Evolutionary conservation across 495 filamentous ascomycete genomes (phyloP).

Genomic region (Xylaria nigripes): DNA sequence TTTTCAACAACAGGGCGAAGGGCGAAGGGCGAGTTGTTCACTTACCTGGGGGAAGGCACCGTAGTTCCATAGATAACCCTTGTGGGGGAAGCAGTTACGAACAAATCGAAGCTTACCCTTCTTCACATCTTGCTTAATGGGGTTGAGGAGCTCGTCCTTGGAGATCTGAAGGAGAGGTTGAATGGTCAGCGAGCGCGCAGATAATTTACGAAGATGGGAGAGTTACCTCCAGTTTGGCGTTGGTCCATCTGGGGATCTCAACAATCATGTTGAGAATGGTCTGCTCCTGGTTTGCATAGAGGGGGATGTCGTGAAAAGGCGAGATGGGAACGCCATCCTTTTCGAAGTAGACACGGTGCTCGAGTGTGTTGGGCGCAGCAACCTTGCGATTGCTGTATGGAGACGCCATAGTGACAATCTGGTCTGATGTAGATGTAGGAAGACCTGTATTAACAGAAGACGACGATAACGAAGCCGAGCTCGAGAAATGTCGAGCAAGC

Average conservation of each 20-base stretch:
- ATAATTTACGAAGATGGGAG: slow-evolving; percentile 12
- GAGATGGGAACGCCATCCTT: slow-evolving; percentile 91
- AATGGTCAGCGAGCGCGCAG: background rate
- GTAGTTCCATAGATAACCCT: slow-evolving; percentile 99
- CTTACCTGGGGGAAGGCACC: slow-evolving; percentile 94
- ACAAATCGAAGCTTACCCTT: slow-evolving; percentile 94
- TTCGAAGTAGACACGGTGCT: slow-evolving; percentile 96
- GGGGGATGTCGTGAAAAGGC: slow-evolving; percentile 96
- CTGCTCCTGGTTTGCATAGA: slow-evolving; percentile 91
- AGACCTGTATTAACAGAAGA: slow-evolving; percentile 11
- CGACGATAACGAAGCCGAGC: slow-evolving; percentile 23
- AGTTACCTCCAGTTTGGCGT: slow-evolving; percentile 93
- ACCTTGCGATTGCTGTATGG: slow-evolving; percentile 72
- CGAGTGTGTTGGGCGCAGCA: slow-evolving; percentile 81
- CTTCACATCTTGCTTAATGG: slow-evolving; percentile 89
- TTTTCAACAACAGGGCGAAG: background rate
- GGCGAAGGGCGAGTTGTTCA: slow-evolving; percentile 7
- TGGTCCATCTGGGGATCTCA: slow-evolving; percentile 98
- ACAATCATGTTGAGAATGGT: slow-evolving; percentile 98
- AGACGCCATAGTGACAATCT: slow-evolving; percentile 42
- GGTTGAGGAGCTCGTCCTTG: slow-evolving; percentile 94
- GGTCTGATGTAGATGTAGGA: slow-evolving; percentile 27
- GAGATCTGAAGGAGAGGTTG: slow-evolving; percentile 57
- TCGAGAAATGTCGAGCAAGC: slow-evolving; percentile 49
- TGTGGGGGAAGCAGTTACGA: slow-evolving; percentile 99